These are phyloP conservation scores for Akanthomyces dipterigenus DNA, from an alignment of 2,329 filamentous ascomycete genomes.

Conservation along the genomic window DNA sequence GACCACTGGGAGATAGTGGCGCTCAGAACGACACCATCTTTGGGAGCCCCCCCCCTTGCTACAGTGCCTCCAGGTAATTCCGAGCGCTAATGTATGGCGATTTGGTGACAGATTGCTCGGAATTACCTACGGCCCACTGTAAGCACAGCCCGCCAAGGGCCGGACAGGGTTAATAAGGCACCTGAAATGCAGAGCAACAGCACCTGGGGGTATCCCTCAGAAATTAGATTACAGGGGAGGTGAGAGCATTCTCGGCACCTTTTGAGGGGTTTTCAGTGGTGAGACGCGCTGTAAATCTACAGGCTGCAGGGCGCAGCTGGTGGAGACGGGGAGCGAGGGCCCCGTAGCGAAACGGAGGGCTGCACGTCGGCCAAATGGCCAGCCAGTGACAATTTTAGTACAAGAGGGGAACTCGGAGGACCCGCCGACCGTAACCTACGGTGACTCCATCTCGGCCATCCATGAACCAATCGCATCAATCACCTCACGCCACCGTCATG, in stretches of 20 bases:
- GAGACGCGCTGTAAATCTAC: not conserved
- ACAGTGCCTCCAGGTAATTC: no score
- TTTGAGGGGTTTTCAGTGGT: not conserved
- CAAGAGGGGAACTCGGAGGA: not conserved
- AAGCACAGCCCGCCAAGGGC: no score
- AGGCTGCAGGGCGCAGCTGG: not conserved
- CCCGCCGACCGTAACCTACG: slow-evolving; percentile 9
- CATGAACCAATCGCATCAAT: not conserved
- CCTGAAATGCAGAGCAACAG: no score
- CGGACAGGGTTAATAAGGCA: no score
- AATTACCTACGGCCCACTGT: no score
- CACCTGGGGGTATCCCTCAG: no score
- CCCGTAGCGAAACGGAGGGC: slow-evolving; percentile 1
- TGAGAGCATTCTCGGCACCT: not conserved
- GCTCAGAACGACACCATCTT: not conserved
- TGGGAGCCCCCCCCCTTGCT: no score
- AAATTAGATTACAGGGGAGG: no score
- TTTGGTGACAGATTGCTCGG: no score
- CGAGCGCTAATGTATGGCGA: no score
- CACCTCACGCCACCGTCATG: slow-evolving; percentile 6
- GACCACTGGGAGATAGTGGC: not conserved
- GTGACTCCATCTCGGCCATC: not conserved
- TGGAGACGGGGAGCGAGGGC: not conserved
- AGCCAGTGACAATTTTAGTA: no score
- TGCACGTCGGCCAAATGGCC: slow-evolving; percentile 7